Evolutionary conservation across 164 flowering plant species (phyloP).

Genomic region (Aristolochia fimbriata): DNA sequence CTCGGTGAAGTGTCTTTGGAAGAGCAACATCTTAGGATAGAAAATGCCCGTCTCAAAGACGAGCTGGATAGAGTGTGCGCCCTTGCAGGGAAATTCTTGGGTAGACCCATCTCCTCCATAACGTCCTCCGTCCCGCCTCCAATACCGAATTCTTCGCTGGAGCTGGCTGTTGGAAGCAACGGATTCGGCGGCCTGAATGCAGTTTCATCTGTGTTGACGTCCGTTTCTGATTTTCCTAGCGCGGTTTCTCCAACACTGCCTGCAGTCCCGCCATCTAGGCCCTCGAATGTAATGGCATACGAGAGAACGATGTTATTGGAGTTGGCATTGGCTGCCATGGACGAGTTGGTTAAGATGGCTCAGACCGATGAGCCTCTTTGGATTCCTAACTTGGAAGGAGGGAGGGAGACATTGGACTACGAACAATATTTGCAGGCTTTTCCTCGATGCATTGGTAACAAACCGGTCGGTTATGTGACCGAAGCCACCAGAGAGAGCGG

Average conservation of each 20-base stretch:
- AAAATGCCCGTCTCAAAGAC: conserved; percentile 80
- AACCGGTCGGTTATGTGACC: conserved; percentile 64
- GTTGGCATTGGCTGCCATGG: conserved; percentile 90
- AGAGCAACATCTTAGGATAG: conserved; percentile 87
- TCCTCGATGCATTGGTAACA: conserved; percentile 66
- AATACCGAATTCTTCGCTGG: conserved; percentile 61
- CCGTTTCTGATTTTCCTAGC: conserved; percentile 43
- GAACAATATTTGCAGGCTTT: conserved; percentile 67
- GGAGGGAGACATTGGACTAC: conserved; percentile 49
- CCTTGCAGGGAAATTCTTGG: conserved; percentile 82
- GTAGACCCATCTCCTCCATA: conserved; percentile 54
- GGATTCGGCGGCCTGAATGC: conserved; percentile 39
- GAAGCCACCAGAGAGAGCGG: conserved; percentile 83
- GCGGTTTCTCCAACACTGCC: conserved; percentile 29
- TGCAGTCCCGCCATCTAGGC: conserved; percentile 22
- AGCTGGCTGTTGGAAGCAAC: conserved; percentile 72
- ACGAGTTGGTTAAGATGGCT: conserved; percentile 81
- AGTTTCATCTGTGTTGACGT: conserved; percentile 25
- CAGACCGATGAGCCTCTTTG: conserved; percentile 76
- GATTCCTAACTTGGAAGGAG: conserved; percentile 54
- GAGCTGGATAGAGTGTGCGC: conserved; percentile 85
- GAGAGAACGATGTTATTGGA: conserved; percentile 81
- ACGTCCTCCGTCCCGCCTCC: conserved; percentile 20
- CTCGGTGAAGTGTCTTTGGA: conserved; percentile 81
- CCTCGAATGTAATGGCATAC: conserved; percentile 19